Evolutionary conservation across 257 asterid species (phyloP), one percentile per base, ranked within the genome.

Genomic region (Petunia secreta): DNA sequence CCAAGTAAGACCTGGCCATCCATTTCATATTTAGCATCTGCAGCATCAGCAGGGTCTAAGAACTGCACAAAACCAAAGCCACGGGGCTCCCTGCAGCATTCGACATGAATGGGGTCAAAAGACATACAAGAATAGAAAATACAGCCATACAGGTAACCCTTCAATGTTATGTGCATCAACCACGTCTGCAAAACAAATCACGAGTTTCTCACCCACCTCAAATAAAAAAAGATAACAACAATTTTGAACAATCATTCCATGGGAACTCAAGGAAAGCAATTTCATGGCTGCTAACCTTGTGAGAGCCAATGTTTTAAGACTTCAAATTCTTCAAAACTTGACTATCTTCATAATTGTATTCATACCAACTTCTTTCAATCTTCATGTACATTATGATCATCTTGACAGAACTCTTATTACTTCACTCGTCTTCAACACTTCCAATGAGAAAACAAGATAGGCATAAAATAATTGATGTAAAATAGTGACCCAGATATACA

Each of bases 61-160:
- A 62, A 92, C 73, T 92, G 96, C 75, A 93, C 97, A 76, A 93
- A 93, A 68, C 97, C 97, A 89, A 93, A 93, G 10, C 95, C 98
- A 16, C 98, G 89, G 0, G 91, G 97, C 79, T 90, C 91, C 81
- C 97, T 91, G 94, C 84, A 16, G 75, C n/a, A 10, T 25, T 68
- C 3, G 57, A 54, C 16, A 68, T 44, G n/a, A 4, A 68, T 7
- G 50, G 5, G 39, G 55, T 68, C 76, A 68, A 54, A 9, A 68
- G 50, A 41, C 55, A 50, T 9, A 34, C 4, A 36, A 15, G 16
- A 9, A 25, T 25, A 25, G 25, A 25, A 25, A 25, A 4, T 5
- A 41, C 3, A 4, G 3, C 37, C 2, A 25, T 66, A 66, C 14
- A 6, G 46, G 4, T 7, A 16, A 15, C 43, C 43, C 59, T 52